Percentiles rank a stretch among this genome's conserved stretches.
Conservation (phyloP, 305 asterid genomes). For the Fraxinus latifolia region DNA sequence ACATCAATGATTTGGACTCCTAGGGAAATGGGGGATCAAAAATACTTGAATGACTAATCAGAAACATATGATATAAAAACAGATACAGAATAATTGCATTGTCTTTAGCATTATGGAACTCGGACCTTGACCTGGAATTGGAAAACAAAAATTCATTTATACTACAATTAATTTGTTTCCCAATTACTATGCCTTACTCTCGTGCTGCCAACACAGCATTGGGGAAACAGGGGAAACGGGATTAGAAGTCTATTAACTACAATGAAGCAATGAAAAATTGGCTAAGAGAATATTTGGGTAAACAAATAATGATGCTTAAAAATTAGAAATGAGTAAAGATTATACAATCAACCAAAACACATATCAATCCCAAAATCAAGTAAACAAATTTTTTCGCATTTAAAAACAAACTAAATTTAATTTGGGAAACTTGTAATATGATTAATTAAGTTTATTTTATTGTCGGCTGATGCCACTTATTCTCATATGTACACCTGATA, state of each 20-base stretch:
- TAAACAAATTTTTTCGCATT: not conserved
- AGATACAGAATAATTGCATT: not conserved
- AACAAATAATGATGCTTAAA: not conserved
- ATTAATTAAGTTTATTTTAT: not conserved
- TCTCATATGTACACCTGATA: constrained; percentile 46
- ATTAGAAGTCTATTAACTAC: not conserved
- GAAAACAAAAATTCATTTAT: not conserved
- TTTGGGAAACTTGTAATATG: not conserved
- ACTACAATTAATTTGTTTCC: not conserved
- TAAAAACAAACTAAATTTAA: not conserved
- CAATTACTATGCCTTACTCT: not conserved
- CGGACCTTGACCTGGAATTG: not conserved
- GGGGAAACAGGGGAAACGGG: not conserved
- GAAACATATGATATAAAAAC: not conserved
- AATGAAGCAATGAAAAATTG: not conserved
- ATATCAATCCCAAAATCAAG: not conserved
- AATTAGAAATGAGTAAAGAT: not conserved
- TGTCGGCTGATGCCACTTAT: not conserved
- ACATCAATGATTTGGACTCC: not conserved
- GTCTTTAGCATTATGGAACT: not conserved
- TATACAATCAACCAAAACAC: not conserved
- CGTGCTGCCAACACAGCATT: not conserved
- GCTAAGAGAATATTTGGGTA: not conserved
- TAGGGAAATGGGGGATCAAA: not conserved
- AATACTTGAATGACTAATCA: not conserved